These are phyloP conservation scores for Senna tora DNA, from an alignment of 306 rosid genomes.

Conservation along the genomic window DNA sequence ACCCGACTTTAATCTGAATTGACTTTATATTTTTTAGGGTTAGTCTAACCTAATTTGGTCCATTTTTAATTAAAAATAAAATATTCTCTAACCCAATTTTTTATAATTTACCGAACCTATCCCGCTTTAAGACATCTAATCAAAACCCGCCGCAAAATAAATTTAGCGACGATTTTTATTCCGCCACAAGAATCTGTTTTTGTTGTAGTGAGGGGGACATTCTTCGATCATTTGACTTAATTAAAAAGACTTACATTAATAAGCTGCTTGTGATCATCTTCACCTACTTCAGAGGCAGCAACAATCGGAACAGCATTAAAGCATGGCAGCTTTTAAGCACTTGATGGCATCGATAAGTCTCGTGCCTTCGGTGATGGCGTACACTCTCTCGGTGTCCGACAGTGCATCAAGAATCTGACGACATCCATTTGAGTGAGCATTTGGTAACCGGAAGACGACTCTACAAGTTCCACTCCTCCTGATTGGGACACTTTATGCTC, in stretches of 20 bases:
- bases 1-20: too few relatives aligned
- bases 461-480: conserved; percentile 68
- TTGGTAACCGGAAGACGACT: conserved; percentile 67
- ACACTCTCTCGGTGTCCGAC: conserved; percentile 59
- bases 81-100: too few relatives aligned
- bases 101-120: too few relatives aligned
- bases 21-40: too few relatives aligned
- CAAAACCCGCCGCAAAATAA: too few relatives aligned
- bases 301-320: conserved; percentile 82
- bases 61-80: too few relatives aligned
- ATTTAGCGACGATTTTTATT: too few relatives aligned
- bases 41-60: too few relatives aligned
- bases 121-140: too few relatives aligned
- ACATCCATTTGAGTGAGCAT: conserved; percentile 90
- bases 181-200: too few relatives aligned
- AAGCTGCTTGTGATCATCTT: conserved; percentile 69
- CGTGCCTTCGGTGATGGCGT: conserved; percentile 71
- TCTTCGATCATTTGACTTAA: too few relatives aligned
- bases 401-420: conserved; percentile 61
- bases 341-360: conserved; percentile 68
- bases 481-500: conserved; percentile 40
- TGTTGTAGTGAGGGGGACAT: too few relatives aligned
- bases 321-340: conserved; percentile 65
- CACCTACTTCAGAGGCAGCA: conserved; percentile 40
- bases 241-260: conserved; percentile 65